Base-by-base conservation (phyloP, 306 rosid genomes). In the Ochetophila trinervis region DNA sequence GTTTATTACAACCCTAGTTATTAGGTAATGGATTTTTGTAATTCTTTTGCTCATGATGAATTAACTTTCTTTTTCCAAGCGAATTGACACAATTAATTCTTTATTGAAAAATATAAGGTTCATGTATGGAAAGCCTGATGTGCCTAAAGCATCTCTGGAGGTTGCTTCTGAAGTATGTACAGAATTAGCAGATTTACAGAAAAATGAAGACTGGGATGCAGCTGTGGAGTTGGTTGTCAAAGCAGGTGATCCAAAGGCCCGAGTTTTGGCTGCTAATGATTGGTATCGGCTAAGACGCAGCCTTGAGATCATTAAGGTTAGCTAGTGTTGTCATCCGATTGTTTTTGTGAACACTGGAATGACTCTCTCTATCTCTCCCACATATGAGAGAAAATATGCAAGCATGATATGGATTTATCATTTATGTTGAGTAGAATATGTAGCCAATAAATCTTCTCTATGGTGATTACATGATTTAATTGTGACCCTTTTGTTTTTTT, bases 81-180 rank as follows among this genome's bases (percentile, higher is more conserved):
- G 32, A 47, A 61, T 21, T 55, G 8, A 67, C 22, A 32, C 18
- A 55, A 48, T 68, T 52, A 17, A 48, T 44, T 66, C 65, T 62
- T 32, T 63, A 52, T 67, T 70, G 76, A 30, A 50, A 60, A 78
- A 67, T 48, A 49, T 50, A 72, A 92, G 97, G 98, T 83, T 79
- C 72, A 79, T 84, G 44, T 93, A 93, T 71, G 97, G 98, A 58
- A 93, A 89, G 77, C 98, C 98, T 69, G 89, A 89, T 60, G 98
- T 93, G 37, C 98, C 97, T 57, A 87, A 75, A 77, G 88, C 98
- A 32, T 84, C 89, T 70, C 68, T 61, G 51, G 87, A 87, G 69
- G 76, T 78, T 34, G 59, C 86, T 68, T 87, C 91, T 24, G 76
- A 89, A 78, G 97, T 67, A 63, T 57, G 50, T 76, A 57, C 72